Conservation (phyloP, 345 rosid genomes). For the Eucalyptus guilfoylei region DNA sequence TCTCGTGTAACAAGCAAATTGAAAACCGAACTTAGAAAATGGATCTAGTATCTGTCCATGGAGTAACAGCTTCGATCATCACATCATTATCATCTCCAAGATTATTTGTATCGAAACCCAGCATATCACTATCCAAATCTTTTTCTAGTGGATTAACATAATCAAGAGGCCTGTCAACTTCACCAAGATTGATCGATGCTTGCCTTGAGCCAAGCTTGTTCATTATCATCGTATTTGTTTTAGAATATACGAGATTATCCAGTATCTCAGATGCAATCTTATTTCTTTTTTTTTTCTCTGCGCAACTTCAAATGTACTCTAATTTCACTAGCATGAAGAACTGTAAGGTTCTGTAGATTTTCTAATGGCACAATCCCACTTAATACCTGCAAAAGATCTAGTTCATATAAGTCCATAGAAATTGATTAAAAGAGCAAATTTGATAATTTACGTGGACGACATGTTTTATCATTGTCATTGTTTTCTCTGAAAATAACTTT, state of each 20-base stretch:
- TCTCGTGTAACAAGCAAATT: not conserved
- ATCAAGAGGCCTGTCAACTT: not conserved
- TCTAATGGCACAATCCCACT: not conserved
- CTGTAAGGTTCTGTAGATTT: not conserved
- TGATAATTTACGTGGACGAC: not conserved
- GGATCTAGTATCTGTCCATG: not conserved
- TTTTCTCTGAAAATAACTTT: not conserved
- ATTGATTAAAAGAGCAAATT: not conserved
- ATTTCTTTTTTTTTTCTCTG: not conserved
- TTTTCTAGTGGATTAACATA: not conserved
- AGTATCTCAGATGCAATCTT: not conserved
- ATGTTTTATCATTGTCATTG: not conserved
- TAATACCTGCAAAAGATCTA: not conserved
- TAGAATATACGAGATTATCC: not conserved
- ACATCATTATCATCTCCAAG: not conserved
- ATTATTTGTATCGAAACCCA: not conserved
- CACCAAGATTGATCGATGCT: not conserved
- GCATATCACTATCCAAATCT: not conserved
- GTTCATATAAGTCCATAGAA: not conserved
- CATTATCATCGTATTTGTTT: not conserved
- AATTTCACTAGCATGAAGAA: not conserved
- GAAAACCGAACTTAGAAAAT: not conserved
- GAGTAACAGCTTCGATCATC: not conserved
- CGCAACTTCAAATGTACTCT: not conserved
- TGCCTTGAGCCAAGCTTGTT: not conserved